Conservation (phyloP, 495 filamentous ascomycete species). For the Xylaria venustula region DNA sequence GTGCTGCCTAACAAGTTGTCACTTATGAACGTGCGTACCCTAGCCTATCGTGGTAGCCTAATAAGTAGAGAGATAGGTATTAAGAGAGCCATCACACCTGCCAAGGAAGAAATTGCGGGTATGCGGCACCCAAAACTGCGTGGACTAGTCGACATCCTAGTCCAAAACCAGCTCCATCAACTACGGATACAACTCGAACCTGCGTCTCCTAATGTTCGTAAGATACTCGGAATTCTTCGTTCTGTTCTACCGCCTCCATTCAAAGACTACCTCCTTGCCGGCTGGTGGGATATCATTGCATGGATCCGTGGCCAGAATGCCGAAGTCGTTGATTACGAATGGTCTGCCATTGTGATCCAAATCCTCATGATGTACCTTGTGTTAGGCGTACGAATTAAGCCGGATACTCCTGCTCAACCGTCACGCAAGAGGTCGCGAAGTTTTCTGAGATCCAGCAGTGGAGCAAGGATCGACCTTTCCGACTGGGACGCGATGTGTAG, state of each 20-base stretch:
- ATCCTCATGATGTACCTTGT: conserved; percentile 57
- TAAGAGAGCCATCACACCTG: conserved; percentile 29
- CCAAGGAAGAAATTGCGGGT: conserved; percentile 37
- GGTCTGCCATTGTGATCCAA: conserved; percentile 73
- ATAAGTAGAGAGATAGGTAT: conserved; percentile 24
- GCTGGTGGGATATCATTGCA: conserved; percentile 74
- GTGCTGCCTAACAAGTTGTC: conserved; percentile 43
- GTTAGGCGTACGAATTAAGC: conserved; percentile 26
- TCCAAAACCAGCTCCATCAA: conserved; percentile 55
- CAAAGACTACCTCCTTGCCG: conserved; percentile 63
- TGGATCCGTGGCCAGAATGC: conserved; percentile 58
- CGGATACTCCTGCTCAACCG: conserved; percentile 14
- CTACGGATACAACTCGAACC: conserved; percentile 67
- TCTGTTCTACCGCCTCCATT: conserved; percentile 59
- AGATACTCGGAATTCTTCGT: conserved; percentile 58
- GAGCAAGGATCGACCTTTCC: conserved; percentile 27
- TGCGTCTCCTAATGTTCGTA: conserved; percentile 56
- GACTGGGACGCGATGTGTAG: conserved; percentile 40
- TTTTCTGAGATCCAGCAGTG: conserved; percentile 30
- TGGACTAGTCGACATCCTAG: conserved; percentile 64
- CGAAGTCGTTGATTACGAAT: conserved; percentile 63
- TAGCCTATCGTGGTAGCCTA: conserved; percentile 38
- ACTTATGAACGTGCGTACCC: conserved; percentile 35
- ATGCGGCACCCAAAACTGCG: conserved; percentile 44
- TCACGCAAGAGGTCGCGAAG: conserved; percentile 25